phyloP scores from a whole-genome alignment of 305 asterid species.

The Plantago coronopus region DNA sequence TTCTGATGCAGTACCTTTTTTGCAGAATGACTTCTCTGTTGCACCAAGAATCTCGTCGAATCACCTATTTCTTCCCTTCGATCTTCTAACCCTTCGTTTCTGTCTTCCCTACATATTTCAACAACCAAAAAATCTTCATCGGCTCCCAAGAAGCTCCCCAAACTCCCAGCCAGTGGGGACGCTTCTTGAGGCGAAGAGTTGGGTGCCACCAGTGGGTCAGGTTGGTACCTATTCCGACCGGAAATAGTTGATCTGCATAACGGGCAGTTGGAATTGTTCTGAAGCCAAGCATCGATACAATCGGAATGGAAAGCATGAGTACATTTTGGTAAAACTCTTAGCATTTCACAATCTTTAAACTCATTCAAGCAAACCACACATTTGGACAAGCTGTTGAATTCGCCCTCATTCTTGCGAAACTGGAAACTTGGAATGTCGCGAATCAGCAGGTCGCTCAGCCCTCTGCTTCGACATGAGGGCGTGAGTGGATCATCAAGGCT shows the following conservation, averaged over 20 bases:
- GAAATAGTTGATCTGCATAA: slow-evolving; percentile 69
- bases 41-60: slow-evolving; percentile 39
- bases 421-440: slow-evolving; percentile 63
- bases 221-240: slow-evolving; percentile 37
- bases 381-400: slow-evolving; percentile 31
- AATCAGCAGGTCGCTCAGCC: slow-evolving; percentile 64
- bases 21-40: slow-evolving; percentile 37
- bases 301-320: slow-evolving; percentile 75
- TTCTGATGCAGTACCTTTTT: slow-evolving; percentile 36
- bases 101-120: slow-evolving; percentile 31
- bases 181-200: slow-evolving; percentile 80
- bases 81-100: slow-evolving; percentile 7
- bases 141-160: slow-evolving; percentile 27
- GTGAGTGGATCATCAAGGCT: slow-evolving; percentile 43
- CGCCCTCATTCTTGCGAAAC: slow-evolving; percentile 31
- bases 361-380: slow-evolving; percentile 77
- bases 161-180: slow-evolving; percentile 26
- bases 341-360: slow-evolving; percentile 57
- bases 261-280: slow-evolving; percentile 69
- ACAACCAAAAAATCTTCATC: slow-evolving; percentile 53
- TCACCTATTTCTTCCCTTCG: slow-evolving; percentile 32
- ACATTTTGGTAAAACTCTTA: slow-evolving; percentile 69
- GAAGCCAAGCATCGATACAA: slow-evolving; percentile 80
- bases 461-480: slow-evolving; percentile 54
- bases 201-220: slow-evolving; percentile 51